These are phyloP conservation scores for Peniophora sp. DNA, from an alignment of 1,284 basidiomycete species.

Conservation along the genomic window DNA sequence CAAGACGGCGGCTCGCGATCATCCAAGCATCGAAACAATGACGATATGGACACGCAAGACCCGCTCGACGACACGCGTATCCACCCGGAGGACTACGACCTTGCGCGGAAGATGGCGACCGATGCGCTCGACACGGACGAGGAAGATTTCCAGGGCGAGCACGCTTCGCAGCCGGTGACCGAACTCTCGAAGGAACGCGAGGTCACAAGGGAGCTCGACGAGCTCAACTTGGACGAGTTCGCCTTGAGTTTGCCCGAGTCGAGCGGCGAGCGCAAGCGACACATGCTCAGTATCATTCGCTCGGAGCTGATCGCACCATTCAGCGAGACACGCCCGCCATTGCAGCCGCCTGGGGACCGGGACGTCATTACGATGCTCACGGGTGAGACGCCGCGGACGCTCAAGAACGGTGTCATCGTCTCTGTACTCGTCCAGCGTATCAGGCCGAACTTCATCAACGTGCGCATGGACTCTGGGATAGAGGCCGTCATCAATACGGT, in stretches of 20 bases:
- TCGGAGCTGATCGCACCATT: constrained; percentile 86
- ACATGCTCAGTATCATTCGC: constrained; percentile 84
- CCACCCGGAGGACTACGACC: constrained; percentile 96
- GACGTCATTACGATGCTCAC: constrained; percentile 94
- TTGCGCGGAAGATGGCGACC: constrained; percentile 97
- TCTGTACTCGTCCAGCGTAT: constrained; percentile 70
- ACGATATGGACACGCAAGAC: constrained; percentile 68
- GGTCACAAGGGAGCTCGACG: constrained; percentile 77
- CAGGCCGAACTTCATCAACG: constrained; percentile 42
- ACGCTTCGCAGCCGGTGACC: constrained; percentile 81
- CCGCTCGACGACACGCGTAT: constrained; percentile 94
- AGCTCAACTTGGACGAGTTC: constrained; percentile 95
- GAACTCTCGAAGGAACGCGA: constrained; percentile 83
- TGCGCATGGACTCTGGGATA: constrained; percentile 87
- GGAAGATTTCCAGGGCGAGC: constrained; percentile 86
- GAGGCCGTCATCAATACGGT: constrained; percentile 74
- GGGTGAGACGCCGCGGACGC: constrained; percentile 80
- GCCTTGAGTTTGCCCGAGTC: constrained; percentile 85
- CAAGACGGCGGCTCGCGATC: constrained; percentile 59
- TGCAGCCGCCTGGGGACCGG: constrained; percentile 63
- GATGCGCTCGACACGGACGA: constrained; percentile 95
- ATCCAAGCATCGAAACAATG: constrained; percentile 53
- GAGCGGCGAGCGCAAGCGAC: constrained; percentile 80
- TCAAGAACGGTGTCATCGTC: constrained; percentile 77
- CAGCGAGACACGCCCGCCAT: constrained; percentile 68